Conservation (phyloP, 2,329 filamentous ascomycete genomes). For the Chaetomium olivaceum region DNA sequence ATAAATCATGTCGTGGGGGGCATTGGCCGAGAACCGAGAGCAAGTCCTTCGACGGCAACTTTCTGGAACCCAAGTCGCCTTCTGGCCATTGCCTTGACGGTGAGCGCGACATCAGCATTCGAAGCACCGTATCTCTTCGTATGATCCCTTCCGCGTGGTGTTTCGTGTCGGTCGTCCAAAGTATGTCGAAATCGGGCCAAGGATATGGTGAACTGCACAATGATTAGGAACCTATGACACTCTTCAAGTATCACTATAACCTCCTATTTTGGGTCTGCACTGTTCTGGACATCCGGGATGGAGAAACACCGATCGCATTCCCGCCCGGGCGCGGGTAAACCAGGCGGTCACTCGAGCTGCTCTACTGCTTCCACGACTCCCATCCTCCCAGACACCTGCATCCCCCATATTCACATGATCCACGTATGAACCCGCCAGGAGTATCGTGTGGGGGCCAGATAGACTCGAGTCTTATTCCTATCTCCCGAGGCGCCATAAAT, state of each 20-base stretch:
- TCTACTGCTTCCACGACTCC: constrained; percentile 26
- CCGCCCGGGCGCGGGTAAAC: constrained; percentile 18
- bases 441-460: constrained; percentile 28
- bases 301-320: constrained; percentile 27
- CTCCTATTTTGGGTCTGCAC: background rate
- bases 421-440: constrained; percentile 23
- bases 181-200: background rate
- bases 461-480: constrained; percentile 34
- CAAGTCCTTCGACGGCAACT: background rate
- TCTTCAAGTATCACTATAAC: background rate
- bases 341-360: constrained; percentile 26
- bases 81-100: background rate
- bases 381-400: constrained; percentile 14
- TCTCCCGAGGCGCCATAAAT: constrained; percentile 30
- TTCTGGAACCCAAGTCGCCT: background rate
- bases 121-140: background rate
- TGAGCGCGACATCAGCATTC: background rate
- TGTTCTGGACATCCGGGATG: constrained; percentile 3
- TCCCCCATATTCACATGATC: constrained; percentile 27
- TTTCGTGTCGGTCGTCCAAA: background rate
- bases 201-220: background rate
- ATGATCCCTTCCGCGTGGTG: background rate
- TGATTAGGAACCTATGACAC: background rate
- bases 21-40: background rate
- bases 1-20: background rate